A percentile compares a stretch with the other conserved stretches of the same genome.
phyloP scores from a whole-genome alignment of 176 grass and related monocot species.

The Lolium rigidum region DNA sequence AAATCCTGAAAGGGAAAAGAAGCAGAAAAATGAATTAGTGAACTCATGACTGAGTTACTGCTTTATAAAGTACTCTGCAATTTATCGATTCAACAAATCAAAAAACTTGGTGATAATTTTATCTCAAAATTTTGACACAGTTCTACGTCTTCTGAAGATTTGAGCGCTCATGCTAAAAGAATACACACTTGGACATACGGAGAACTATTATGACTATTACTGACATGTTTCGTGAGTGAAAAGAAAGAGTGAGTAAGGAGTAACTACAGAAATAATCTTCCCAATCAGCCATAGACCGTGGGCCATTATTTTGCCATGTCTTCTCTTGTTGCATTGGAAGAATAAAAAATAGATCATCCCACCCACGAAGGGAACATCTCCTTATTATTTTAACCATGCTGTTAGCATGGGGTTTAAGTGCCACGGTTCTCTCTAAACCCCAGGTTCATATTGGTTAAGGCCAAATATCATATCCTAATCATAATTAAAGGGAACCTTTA shows the following conservation, averaged over 20 bases:
- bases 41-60: background rate
- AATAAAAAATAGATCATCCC: conserved; percentile 50
- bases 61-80: background rate
- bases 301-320: conserved; percentile 25
- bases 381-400: conserved; percentile 43
- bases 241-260: background rate
- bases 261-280: conserved; percentile 17
- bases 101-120: background rate
- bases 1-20: background rate
- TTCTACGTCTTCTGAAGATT: background rate
- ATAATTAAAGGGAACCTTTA: conserved; percentile 43
- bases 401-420: conserved; percentile 35
- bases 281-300: background rate
- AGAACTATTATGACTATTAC: background rate
- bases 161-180: background rate
- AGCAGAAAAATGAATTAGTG: background rate
- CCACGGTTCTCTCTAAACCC: conserved; percentile 21
- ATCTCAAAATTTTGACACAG: background rate
- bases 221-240: background rate
- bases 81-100: background rate
- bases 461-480: conserved; percentile 45
- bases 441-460: conserved; percentile 30
- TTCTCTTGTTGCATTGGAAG: conserved; percentile 30
- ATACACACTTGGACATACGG: background rate
- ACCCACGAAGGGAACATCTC: conserved; percentile 66